These are phyloP conservation scores for Oryza nivara DNA, from an alignment of 176 grass and related monocot genomes.

Conservation along the genomic window DNA sequence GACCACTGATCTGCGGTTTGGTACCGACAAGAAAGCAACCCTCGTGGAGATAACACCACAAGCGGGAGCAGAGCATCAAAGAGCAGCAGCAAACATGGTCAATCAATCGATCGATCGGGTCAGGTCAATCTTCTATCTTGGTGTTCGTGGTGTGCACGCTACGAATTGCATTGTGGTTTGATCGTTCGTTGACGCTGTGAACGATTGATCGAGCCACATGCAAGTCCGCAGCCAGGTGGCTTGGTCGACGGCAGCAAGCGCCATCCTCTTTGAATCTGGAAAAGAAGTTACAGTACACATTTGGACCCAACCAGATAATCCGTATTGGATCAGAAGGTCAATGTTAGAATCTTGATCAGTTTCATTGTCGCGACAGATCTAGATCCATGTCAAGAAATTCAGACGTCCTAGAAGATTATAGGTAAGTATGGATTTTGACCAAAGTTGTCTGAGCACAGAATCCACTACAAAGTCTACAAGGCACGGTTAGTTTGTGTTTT, in stretches of 20 bases:
- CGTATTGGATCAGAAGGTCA: background rate
- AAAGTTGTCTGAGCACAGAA: background rate
- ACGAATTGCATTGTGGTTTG: background rate
- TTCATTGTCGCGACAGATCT: no score
- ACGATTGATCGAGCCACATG: background rate
- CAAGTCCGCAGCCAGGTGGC: background rate
- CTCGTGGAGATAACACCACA: background rate
- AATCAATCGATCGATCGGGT: background rate
- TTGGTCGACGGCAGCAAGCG: background rate
- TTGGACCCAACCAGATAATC: background rate
- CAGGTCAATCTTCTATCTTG: slow-evolving; percentile 16
- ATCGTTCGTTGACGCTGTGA: background rate
- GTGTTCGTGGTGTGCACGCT: slow-evolving; percentile 37
- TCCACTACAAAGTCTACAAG: slow-evolving; percentile 3
- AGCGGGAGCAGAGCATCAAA: background rate
- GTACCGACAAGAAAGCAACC: slow-evolving; percentile 26
- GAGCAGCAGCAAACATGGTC: background rate
- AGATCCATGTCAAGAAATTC: background rate
- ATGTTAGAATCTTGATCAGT: background rate
- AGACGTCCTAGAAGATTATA: background rate
- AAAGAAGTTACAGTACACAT: background rate
- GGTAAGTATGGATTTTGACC: background rate
- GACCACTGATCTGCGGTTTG: background rate
- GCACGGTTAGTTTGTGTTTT: background rate
- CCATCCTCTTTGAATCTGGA: background rate